Conservation (phyloP, 139 green algal species). For the Chlamydomonas asymmetrica region DNA sequence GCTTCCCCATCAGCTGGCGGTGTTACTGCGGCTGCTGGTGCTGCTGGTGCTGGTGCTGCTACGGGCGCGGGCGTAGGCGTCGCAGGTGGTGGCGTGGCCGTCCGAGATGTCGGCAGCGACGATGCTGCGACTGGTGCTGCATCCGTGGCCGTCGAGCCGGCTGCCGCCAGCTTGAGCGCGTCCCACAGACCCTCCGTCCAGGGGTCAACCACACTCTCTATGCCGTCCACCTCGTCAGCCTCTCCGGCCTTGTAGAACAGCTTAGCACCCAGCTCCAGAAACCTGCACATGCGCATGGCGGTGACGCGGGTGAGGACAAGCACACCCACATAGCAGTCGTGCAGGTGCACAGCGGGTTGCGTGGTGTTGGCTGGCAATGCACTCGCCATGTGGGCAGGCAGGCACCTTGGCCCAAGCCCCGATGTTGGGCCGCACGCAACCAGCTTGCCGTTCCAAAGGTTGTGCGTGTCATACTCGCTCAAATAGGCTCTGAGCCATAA, state of each 20-base stretch:
- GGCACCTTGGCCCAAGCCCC: too few relatives aligned
- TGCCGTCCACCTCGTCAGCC: constrained; percentile 93
- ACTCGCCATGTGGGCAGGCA: too few relatives aligned
- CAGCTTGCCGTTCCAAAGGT: too few relatives aligned
- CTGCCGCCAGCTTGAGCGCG: constrained; percentile 45
- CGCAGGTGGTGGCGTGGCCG: not conserved
- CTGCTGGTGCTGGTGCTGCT: constrained; percentile 3
- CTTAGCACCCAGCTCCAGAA: constrained; percentile 80
- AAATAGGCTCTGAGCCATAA: too few relatives aligned
- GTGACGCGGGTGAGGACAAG: too few relatives aligned
- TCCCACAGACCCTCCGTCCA: constrained; percentile 83
- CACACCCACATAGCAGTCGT: too few relatives aligned
- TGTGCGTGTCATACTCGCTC: too few relatives aligned
- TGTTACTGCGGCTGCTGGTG: not conserved
- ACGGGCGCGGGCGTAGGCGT: not conserved
- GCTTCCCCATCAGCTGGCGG: not conserved
- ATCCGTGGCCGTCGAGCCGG: too few relatives aligned
- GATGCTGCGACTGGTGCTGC: not conserved
- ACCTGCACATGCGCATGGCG: too few relatives aligned
- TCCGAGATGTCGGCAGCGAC: not conserved
- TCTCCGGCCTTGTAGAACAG: constrained; percentile 77
- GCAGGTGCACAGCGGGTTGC: too few relatives aligned
- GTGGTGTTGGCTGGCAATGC: too few relatives aligned
- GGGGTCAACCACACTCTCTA: constrained; percentile 76
- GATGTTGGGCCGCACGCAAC: too few relatives aligned